These are phyloP conservation scores for Ogataea dorogensis DNA, from an alignment of 805 yeast genomes.

Conservation along the genomic window DNA sequence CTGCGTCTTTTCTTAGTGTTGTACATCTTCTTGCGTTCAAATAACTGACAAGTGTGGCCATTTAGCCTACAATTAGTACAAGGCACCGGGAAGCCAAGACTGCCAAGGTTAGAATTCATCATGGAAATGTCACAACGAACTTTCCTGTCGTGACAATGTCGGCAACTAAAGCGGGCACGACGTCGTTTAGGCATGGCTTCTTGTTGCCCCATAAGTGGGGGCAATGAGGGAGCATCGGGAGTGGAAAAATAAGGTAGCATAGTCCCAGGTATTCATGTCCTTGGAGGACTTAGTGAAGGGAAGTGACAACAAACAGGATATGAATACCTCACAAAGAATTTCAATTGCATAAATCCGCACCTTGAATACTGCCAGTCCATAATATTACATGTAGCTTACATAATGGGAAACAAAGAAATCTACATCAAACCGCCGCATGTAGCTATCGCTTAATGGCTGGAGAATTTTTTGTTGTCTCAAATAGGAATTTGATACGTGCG, in stretches of 20 bases:
- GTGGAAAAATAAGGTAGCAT: slow-evolving; percentile 1
- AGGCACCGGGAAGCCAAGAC: slow-evolving; percentile 36
- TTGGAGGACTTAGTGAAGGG: no score
- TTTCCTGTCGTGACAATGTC: slow-evolving; percentile 66
- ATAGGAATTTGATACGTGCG: no score
- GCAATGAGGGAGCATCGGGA: slow-evolving; percentile 4
- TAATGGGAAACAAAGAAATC: no score
- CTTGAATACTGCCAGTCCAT: not conserved
- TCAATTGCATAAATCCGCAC: no score
- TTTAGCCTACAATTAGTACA: slow-evolving; percentile 19
- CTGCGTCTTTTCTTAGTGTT: slow-evolving; percentile 16
- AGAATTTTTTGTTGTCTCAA: no score
- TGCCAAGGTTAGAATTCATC: slow-evolving; percentile 63
- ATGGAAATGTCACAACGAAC: slow-evolving; percentile 69
- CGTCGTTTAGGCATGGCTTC: no score
- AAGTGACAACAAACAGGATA: no score
- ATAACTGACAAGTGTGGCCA: slow-evolving; percentile 9
- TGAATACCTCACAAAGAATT: no score
- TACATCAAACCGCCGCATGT: no score
- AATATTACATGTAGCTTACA: no score
- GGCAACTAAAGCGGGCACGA: slow-evolving; percentile 66
- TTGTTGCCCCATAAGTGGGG: no score
- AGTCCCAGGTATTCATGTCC: not conserved
- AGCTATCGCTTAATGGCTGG: no score
- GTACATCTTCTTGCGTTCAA: slow-evolving; percentile 18